phyloP scores from a whole-genome alignment of 2,329 filamentous ascomycete genomes.

The Peltaster fructicola region DNA sequence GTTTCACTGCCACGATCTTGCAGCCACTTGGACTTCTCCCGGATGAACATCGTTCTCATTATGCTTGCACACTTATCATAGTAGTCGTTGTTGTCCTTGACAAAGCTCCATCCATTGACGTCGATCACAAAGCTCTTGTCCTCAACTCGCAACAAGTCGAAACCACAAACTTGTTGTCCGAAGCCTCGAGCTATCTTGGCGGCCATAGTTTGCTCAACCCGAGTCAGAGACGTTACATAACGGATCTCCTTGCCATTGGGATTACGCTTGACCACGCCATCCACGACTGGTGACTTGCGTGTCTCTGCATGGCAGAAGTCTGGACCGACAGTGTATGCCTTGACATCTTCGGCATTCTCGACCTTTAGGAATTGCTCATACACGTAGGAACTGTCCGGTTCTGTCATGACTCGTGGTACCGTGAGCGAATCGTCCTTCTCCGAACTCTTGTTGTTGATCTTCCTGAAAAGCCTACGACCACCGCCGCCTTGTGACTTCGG shows the following conservation, averaged over 20 bases:
- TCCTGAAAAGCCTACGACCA: slow-evolving; percentile 80
- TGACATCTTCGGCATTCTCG: slow-evolving; percentile 95
- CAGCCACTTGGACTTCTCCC: slow-evolving; percentile 53
- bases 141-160: slow-evolving; percentile 74
- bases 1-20: slow-evolving; percentile 19
- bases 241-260: slow-evolving; percentile 94
- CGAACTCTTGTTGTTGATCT: slow-evolving; percentile 97
- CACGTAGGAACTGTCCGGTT: slow-evolving; percentile 69
- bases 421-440: slow-evolving; percentile 69
- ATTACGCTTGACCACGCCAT: slow-evolving; percentile 87
- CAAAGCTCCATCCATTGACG: slow-evolving; percentile 98
- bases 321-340: slow-evolving; percentile 90
- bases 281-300: slow-evolving; percentile 89
- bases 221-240: slow-evolving; percentile 72
- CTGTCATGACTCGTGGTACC: slow-evolving; percentile 63
- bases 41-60: slow-evolving; percentile 71
- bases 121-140: slow-evolving; percentile 95
- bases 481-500: slow-evolving; percentile 73
- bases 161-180: slow-evolving; percentile 87
- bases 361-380: slow-evolving; percentile 96
- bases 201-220: slow-evolving; percentile 71
- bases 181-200: slow-evolving; percentile 81
- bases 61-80: slow-evolving; percentile 84
- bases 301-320: slow-evolving; percentile 94
- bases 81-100: slow-evolving; percentile 98